Evolutionary conservation across 140 eudicot species (phyloP).

Genomic region (Anethum foeniculum): DNA sequence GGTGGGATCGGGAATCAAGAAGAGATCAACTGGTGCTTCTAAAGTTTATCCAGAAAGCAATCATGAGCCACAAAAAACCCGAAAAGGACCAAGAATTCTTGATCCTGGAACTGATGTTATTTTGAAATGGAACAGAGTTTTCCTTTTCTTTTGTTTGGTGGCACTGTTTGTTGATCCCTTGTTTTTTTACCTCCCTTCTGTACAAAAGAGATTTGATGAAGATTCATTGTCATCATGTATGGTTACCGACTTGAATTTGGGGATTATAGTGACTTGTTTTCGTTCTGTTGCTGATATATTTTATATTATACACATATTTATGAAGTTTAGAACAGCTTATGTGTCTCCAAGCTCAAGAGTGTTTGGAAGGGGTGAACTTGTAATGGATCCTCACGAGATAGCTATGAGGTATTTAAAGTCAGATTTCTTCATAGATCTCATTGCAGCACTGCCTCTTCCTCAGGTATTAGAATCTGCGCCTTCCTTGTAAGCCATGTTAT

Average conservation of each 20-base stretch:
- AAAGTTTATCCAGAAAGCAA: constrained; percentile 42
- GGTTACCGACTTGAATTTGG: constrained; percentile 61
- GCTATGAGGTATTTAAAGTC: constrained; percentile 65
- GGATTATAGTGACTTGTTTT: constrained; percentile 58
- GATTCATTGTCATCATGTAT: constrained; percentile 43
- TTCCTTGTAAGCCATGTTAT: neutral
- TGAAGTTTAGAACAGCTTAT: constrained; percentile 80
- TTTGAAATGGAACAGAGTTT: constrained; percentile 66
- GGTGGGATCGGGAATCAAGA: constrained; percentile 17
- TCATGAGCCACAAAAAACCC: constrained; percentile 29
- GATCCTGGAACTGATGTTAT: constrained; percentile 80
- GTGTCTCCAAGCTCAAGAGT: constrained; percentile 82
- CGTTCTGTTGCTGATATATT: constrained; percentile 67
- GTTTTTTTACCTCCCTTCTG: constrained; percentile 77
- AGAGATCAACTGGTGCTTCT: constrained; percentile 34
- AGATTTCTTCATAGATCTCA: constrained; percentile 57
- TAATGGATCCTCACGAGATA: constrained; percentile 55
- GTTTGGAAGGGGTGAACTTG: constrained; percentile 93
- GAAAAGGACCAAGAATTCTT: constrained; percentile 21
- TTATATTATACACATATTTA: constrained; percentile 52
- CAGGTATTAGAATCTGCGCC: constrained; percentile 41
- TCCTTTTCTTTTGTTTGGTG: constrained; percentile 61
- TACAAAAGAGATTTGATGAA: constrained; percentile 15
- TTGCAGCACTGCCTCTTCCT: constrained; percentile 94
- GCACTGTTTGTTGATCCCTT: constrained; percentile 88